Percentiles rank a stretch among this genome's conserved stretches.
phyloP scores from a whole-genome alignment of 352 stramenopile genomes.

The Phytopythium kandeliae region DNA sequence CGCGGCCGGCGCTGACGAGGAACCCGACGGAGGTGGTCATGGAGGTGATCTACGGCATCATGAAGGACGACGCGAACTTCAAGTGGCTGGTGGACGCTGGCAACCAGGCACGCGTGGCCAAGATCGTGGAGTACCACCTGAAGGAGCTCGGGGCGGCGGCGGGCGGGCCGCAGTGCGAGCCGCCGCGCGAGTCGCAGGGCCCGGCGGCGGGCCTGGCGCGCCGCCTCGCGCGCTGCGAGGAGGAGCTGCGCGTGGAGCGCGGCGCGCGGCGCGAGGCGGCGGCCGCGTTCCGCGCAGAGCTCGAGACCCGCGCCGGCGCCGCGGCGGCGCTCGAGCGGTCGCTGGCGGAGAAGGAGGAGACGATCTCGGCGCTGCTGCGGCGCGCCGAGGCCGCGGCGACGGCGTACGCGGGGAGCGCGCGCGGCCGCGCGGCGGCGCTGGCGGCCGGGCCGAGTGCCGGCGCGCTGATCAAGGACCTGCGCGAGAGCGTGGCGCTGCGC shows the following conservation, averaged over 20 bases:
- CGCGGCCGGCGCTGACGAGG: conserved; percentile 3
- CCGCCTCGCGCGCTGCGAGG: conserved; percentile 29
- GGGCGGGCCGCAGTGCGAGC: too few species aligned
- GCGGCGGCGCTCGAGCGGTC: conserved; percentile 28
- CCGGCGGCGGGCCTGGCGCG: conserved; percentile 27
- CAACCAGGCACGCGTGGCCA: conserved; percentile 43
- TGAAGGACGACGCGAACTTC: conserved; percentile 53
- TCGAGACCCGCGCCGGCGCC: conserved; percentile 21
- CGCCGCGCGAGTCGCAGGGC: too few species aligned
- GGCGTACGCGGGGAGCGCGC: conserved; percentile 7
- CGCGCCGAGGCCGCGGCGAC: conserved; percentile 25
- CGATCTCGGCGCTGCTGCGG: conserved; percentile 36
- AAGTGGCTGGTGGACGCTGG: conserved; percentile 45
- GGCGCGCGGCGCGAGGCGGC: conserved; percentile 45
- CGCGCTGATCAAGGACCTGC: conserved; percentile 15
- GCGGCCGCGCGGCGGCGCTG: background rate
- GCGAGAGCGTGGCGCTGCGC: conserved; percentile 22
- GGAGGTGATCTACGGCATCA: conserved; percentile 52
- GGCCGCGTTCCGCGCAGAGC: conserved; percentile 33
- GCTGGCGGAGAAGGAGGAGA: conserved; percentile 36
- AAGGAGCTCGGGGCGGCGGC: conserved; percentile 16
- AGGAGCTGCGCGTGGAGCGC: conserved; percentile 36
- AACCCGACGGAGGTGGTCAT: conserved; percentile 50
- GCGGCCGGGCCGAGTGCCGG: background rate
- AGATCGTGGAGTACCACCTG: conserved; percentile 42